Evolutionary conservation across 2,329 filamentous ascomycete genomes (phyloP).

Genomic region (Tolypocladium album): DNA sequence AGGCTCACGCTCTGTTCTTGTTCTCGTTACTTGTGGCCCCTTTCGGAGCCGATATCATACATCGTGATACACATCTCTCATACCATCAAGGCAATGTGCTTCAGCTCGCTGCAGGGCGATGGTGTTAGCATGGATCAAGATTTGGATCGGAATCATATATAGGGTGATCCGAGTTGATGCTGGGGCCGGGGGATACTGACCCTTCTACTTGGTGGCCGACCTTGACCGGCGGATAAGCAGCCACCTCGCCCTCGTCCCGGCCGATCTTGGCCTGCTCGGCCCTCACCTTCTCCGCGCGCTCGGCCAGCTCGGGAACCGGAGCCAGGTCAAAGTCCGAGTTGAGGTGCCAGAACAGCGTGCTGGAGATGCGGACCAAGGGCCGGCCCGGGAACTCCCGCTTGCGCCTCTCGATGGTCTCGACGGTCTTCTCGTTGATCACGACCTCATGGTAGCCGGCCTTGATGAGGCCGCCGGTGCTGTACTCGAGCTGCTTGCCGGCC

Average conservation of each 20-base stretch:
- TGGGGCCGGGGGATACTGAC: constrained; percentile 23
- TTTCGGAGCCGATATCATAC: neutral
- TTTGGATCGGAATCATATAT: no score
- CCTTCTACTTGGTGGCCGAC: constrained; percentile 48
- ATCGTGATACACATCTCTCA: constrained; percentile 11
- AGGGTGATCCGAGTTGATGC: neutral
- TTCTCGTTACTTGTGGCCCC: neutral
- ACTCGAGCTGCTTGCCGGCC: constrained; percentile 52
- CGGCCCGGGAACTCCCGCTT: constrained; percentile 30
- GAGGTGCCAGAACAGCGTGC: constrained; percentile 51
- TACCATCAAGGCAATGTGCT: constrained; percentile 41
- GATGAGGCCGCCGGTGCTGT: constrained; percentile 48
- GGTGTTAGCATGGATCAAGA: neutral
- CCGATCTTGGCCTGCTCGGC: constrained; percentile 36
- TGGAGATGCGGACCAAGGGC: constrained; percentile 46
- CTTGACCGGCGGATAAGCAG: constrained; percentile 41
- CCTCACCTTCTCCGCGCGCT: constrained; percentile 32
- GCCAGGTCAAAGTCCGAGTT: constrained; percentile 43
- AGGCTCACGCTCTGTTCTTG: neutral
- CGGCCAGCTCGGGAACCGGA: constrained; percentile 37
- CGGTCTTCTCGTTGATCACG: constrained; percentile 42
- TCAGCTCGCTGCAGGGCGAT: constrained; percentile 30
- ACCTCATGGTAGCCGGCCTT: constrained; percentile 55
- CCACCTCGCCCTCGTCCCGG: constrained; percentile 40
- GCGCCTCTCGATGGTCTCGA: constrained; percentile 34